These are phyloP conservation scores for Penstemon newberryi DNA, from an alignment of 257 asterid species.

Conservation along the genomic window DNA sequence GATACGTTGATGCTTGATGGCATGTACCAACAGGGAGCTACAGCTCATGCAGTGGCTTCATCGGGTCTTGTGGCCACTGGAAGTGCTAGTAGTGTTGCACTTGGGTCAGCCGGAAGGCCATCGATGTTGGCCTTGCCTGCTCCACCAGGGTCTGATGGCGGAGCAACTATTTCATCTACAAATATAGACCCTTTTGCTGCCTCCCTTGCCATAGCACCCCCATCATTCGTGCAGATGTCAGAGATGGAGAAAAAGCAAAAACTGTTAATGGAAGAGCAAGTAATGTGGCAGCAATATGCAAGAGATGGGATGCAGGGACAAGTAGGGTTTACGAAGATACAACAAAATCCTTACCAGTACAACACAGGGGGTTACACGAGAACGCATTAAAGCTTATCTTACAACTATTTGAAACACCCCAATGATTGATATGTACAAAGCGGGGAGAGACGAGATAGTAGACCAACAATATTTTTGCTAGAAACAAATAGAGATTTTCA, in stretches of 20 bases:
- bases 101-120: conserved; percentile 86
- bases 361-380: conserved; percentile 51
- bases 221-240: conserved; percentile 87
- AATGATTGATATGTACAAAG: background rate
- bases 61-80: conserved; percentile 72
- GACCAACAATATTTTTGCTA: background rate
- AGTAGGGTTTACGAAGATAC: conserved; percentile 44
- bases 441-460: background rate
- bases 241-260: conserved; percentile 90
- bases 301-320: conserved; percentile 86
- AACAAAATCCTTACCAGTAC: conserved; percentile 42
- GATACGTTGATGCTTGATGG: conserved; percentile 67
- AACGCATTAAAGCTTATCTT: conserved; percentile 36
- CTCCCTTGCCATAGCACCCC: conserved; percentile 69
- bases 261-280: conserved; percentile 67
- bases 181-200: conserved; percentile 66
- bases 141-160: conserved; percentile 52
- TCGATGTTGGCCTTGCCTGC: conserved; percentile 84
- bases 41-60: conserved; percentile 53
- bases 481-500: background rate
- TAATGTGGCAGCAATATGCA: conserved; percentile 83
- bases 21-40: conserved; percentile 80
- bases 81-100: conserved; percentile 79
- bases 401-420: background rate
- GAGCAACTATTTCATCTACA: conserved; percentile 10